Evolutionary conservation across 2,329 filamentous ascomycete genomes (phyloP), one percentile per base, ranked within the genome.

Genomic region (Trichophyton verrucosum): DNA sequence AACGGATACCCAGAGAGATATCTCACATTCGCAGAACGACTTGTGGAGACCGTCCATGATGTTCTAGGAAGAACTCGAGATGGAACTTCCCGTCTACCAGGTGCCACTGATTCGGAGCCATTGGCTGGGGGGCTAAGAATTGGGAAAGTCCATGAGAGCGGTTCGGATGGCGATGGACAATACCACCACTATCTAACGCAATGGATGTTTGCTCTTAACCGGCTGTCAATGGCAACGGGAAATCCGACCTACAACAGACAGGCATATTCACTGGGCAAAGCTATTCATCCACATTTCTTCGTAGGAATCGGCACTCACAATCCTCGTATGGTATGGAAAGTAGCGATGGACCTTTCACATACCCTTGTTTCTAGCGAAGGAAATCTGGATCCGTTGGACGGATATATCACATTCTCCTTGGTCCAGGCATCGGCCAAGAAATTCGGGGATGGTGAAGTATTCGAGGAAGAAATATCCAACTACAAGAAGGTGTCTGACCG

Each of bases 161-260:
- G 81, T 0, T 67, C 72, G 1, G 81, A 84, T 59, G 74, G 77
- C 6, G 82, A 85, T 67, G 82, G 82, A 1, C 82, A 85, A 67
- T 84, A 85, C 62, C 81, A 83, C 64, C 82, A 84, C 65, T 84
- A 84, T 64, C 72, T 84, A 20, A 84, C 81, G 0, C 66, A 84
- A 3, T 85, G 82, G 82, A 83, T 84, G 81, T 84, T 83, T 67
- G 81, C 82, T 1, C 73, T 85, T 3, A 83, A 82, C 66, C 74
- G 82, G 1, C 71, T 83, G 46, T 74, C 78, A 0, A 63, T 78
- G 40, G 81, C 79, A 2, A 75, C 77, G 0, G 72, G 72, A 0
- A 75, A 82, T 22, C 65, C 68, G 8, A 65, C 62, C 6, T 84
- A 78, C 63, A 83, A 83, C 63, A 69, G 72, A 30, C 73, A 79